Evolutionary conservation across 1,139 yeast genomes (phyloP), one percentile per base, ranked within the genome.

Genomic region (Pichia sp.): DNA sequence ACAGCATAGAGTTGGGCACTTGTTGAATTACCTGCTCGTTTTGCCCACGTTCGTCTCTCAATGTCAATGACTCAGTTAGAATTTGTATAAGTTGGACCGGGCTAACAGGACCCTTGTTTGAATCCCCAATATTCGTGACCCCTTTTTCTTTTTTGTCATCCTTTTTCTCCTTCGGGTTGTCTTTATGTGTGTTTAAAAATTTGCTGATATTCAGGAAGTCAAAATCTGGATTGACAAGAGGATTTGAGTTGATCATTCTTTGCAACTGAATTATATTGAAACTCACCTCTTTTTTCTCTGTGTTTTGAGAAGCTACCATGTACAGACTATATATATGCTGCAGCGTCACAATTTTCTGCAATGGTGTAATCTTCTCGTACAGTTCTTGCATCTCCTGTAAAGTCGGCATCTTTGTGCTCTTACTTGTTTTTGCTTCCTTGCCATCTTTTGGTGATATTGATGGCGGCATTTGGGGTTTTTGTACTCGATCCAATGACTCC

Each of bases 291-390:
- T 52, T 53, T 30, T 59, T 54, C 14, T 52, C 52, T 1, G 56
- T 44, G 34, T 56, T 56, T 35, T 55, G 59, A 10, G 60, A 54
- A 22, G 60, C 60, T 22, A 54, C 48, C 47, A 44, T 44, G 40
- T 52, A 60, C 40, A 59, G 49, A 17, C 62, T 57, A 35, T 60
- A 57, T 4, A 60, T 55, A 36, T 60, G 61, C 38, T 60, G 64
- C 28, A 60, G 48, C 4, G 64, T 60, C 21, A 60, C 61, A 10
- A 60, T 55, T 44, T 60, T 59, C 39, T 59, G 62, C 23, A 60
- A 47, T 8, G 53, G 51, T 5, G 62, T 56, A 24, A 59, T 59
- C 35, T 48, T 48, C 31, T 53, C 50, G 34, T 55, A 53, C 50
- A 53, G 47, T 19, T 46, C 49, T 28, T 48, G 46, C 36, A 54